phyloP scores from a whole-genome alignment of 108 stramenopile species.

The Discostella stelligeroides region DNA sequence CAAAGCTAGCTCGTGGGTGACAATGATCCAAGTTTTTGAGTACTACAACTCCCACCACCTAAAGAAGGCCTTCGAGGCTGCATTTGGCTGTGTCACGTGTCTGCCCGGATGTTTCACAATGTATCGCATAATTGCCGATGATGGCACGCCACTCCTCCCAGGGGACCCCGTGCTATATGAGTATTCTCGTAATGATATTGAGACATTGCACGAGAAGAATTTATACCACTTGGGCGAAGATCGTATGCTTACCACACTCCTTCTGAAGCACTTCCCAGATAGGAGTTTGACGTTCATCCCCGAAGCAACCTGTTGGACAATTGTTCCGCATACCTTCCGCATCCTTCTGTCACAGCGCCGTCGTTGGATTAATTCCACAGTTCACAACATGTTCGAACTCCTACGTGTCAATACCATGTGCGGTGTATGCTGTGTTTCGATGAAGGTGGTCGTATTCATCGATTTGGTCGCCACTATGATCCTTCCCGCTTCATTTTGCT shows the following conservation, averaged over 20 bases:
- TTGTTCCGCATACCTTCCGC: slow-evolving; percentile 44
- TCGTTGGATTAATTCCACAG: slow-evolving; percentile 55
- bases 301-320: slow-evolving; percentile 52
- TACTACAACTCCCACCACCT: slow-evolving; percentile 59
- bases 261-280: slow-evolving; percentile 43
- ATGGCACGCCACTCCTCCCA: slow-evolving; percentile 44
- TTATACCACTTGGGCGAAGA: slow-evolving; percentile 52
- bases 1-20: slow-evolving; percentile 57
- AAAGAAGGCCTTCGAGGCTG: slow-evolving; percentile 64
- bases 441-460: slow-evolving; percentile 46
- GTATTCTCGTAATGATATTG: slow-evolving; percentile 52
- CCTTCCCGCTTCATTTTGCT: slow-evolving; percentile 43
- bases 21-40: slow-evolving; percentile 67
- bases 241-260: slow-evolving; percentile 53
- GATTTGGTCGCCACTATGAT: slow-evolving; percentile 52
- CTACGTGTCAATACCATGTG: slow-evolving; percentile 56
- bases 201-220: slow-evolving; percentile 54
- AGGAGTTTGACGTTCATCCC: slow-evolving; percentile 47
- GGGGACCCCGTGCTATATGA: slow-evolving; percentile 40
- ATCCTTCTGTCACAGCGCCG: slow-evolving; percentile 51
- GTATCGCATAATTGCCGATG: slow-evolving; percentile 54
- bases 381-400: slow-evolving; percentile 58
- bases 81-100: slow-evolving; percentile 66
- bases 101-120: slow-evolving; percentile 69
- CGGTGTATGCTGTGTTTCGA: slow-evolving; percentile 51